phyloP scores from a whole-genome alignment of 2,329 filamentous ascomycete species.

The Lojkania enalia region DNA sequence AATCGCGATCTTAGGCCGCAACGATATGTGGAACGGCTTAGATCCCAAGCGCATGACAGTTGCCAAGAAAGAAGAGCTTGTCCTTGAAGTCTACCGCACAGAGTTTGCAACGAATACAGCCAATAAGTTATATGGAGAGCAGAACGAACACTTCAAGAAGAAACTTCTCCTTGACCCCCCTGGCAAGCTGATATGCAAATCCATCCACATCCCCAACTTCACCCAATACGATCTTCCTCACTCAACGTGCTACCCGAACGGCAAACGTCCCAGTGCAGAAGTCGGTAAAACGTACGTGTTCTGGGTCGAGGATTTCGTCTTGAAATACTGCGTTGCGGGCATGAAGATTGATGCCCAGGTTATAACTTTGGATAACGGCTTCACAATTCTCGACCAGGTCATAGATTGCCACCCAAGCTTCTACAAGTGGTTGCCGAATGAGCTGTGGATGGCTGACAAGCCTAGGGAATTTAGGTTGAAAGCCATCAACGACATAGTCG shows the following conservation, averaged over 20 bases:
- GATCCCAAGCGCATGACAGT: conserved; percentile 20
- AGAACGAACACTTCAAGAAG: conserved; percentile 36
- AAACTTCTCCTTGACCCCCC: conserved; percentile 55
- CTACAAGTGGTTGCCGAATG: conserved; percentile 50
- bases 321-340: conserved; percentile 63
- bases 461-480: conserved; percentile 32
- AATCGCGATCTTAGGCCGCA: conserved; percentile 51
- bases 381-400: conserved; percentile 44
- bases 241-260: conserved; percentile 29
- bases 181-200: conserved; percentile 57
- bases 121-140: conserved; percentile 52
- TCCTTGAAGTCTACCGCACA: conserved; percentile 53
- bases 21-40: conserved; percentile 46
- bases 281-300: conserved; percentile 56
- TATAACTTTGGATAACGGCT: conserved; percentile 26
- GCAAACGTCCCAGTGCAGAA: conserved; percentile 20
- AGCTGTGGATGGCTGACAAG: conserved; percentile 41
- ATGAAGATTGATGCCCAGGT: conserved; percentile 49
- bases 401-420: conserved; percentile 48
- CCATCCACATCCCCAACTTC: conserved; percentile 52
- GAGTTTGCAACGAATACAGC: conserved; percentile 50
- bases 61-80: conserved; percentile 23
- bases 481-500: conserved; percentile 16
- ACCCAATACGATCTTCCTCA: conserved; percentile 44
- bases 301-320: conserved; percentile 67